Conservation (phyloP, 139 green algal genomes). For the Pleodorina starrii region DNA sequence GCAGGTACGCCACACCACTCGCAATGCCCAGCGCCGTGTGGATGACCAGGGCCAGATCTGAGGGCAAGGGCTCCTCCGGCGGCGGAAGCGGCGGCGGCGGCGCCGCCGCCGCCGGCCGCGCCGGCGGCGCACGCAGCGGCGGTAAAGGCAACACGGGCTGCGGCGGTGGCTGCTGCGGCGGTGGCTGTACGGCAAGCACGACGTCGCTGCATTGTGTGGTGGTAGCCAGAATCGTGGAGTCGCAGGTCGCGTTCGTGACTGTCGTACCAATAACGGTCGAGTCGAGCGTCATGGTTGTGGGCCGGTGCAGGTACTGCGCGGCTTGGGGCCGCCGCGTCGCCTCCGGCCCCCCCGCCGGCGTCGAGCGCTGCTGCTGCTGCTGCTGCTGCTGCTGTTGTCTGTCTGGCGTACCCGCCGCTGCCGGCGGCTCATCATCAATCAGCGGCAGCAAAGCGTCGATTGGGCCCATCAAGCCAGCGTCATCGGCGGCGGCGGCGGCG, state of each 20-base stretch:
- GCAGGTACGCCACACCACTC: constrained; percentile 34
- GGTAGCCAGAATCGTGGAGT: neutral
- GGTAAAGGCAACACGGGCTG: neutral
- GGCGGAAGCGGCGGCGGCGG: neutral
- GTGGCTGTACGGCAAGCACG: neutral
- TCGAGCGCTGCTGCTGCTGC: neutral
- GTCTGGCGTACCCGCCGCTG: too few relatives aligned
- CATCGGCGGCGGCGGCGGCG: neutral
- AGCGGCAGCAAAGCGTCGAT: too few relatives aligned
- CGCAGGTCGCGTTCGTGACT: neutral
- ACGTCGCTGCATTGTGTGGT: neutral
- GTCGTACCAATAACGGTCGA: neutral
- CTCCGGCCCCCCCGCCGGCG: neutral
- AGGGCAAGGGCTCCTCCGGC: neutral
- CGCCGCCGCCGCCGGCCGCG: neutral
- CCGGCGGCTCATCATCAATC: too few relatives aligned
- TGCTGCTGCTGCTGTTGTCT: too few relatives aligned
- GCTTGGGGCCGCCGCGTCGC: neutral
- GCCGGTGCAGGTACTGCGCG: neutral
- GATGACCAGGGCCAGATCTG: neutral
- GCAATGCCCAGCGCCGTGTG: constrained; percentile 23
- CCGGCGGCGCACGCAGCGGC: neutral
- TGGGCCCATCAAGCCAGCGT: neutral
- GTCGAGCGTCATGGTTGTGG: neutral
- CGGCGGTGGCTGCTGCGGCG: neutral